Evolutionary conservation across 768 basidiomycete species (phyloP).

Genomic region (Lentinula detonsa): DNA sequence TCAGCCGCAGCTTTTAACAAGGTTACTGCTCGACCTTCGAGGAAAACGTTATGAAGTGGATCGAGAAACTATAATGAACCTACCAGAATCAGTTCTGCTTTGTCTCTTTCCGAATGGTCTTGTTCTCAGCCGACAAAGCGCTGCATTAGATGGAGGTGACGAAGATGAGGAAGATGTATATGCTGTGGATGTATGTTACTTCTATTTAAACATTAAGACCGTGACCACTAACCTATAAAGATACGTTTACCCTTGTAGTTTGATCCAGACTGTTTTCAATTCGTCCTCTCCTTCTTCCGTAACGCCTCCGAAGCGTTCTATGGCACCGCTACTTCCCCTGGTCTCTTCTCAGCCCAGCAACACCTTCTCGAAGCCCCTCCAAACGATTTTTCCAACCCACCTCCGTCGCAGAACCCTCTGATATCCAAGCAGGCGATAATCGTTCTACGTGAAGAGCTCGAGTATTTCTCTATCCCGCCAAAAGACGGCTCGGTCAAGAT

Average conservation of each 20-base stretch:
- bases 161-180: constrained; percentile 94
- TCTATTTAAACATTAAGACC: not conserved
- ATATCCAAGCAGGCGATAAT: constrained; percentile 97
- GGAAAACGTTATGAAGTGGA: constrained; percentile 91
- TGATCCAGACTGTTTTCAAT: constrained; percentile 95
- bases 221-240: constrained; percentile 5
- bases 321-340: constrained; percentile 68
- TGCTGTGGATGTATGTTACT: constrained; percentile 82
- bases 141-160: constrained; percentile 63
- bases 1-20: constrained; percentile 83
- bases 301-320: constrained; percentile 88
- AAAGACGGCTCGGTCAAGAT: constrained; percentile 55
- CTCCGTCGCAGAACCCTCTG: constrained; percentile 82
- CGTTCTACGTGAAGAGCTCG: constrained; percentile 94
- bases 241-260: constrained; percentile 48
- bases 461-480: constrained; percentile 95
- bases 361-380: constrained; percentile 61
- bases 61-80: constrained; percentile 95
- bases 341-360: constrained; percentile 74
- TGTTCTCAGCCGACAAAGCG: constrained; percentile 83
- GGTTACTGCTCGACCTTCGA: constrained; percentile 88
- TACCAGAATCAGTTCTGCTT: constrained; percentile 93
- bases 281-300: constrained; percentile 88
- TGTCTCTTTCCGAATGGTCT: constrained; percentile 98
- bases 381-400: constrained; percentile 50